Conservation (phyloP, 257 asterid species). For the Euphrasia confusa region DNA sequence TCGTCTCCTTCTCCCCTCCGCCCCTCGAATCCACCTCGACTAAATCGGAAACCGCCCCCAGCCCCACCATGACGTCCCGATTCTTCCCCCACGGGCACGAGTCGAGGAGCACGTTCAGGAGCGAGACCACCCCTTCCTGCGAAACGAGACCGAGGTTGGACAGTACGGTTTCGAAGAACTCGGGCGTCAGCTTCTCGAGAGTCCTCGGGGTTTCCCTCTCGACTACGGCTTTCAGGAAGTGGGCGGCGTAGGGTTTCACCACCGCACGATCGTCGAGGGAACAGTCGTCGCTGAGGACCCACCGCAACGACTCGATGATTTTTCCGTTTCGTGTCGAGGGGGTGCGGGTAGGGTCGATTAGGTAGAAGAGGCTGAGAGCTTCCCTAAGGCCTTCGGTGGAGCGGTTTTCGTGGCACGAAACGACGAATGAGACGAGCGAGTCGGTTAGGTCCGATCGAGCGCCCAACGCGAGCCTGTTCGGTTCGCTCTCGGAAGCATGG, state of each 20-base stretch:
- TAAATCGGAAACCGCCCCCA: constrained; percentile 33
- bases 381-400: constrained; percentile 28
- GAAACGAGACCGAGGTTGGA: background rate
- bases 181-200: constrained; percentile 33
- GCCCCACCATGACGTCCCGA: constrained; percentile 37
- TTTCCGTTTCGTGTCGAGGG: background rate
- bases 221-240: constrained; percentile 24
- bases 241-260: constrained; percentile 33
- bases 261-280: background rate
- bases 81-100: constrained; percentile 41
- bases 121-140: constrained; percentile 16
- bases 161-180: constrained; percentile 24
- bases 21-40: constrained; percentile 39
- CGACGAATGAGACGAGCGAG: constrained; percentile 21
- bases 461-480: constrained; percentile 28
- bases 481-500: constrained; percentile 34
- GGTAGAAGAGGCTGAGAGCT: constrained; percentile 32
- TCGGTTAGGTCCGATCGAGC: constrained; percentile 29
- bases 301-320: constrained; percentile 30
- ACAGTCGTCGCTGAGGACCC: constrained; percentile 31
- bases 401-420: constrained; percentile 24
- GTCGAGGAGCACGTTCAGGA: constrained; percentile 33
- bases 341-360: background rate
- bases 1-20: constrained; percentile 35
- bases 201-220: constrained; percentile 16